These are phyloP conservation scores for Hypoxylon sp. DNA, from an alignment of 2,329 filamentous ascomycete species.

Conservation along the genomic window DNA sequence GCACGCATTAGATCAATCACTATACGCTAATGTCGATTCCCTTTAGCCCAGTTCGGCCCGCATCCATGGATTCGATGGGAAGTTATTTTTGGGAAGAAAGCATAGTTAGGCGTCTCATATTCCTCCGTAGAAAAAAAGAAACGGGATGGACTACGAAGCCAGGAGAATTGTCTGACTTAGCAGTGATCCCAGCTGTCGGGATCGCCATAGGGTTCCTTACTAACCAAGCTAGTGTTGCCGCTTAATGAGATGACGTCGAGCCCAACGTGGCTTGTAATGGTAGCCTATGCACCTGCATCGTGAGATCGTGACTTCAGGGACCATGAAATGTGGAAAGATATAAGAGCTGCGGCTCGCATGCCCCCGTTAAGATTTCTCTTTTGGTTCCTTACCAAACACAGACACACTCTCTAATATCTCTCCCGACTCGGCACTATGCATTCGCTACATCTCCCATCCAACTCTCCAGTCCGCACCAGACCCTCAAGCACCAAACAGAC, in stretches of 20 bases:
- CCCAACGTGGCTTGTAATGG: conserved; percentile 6
- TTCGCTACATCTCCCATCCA: neutral
- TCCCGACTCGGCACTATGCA: conserved; percentile 3
- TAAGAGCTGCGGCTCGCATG: conserved; percentile 19
- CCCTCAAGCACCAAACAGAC: neutral
- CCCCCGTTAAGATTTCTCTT: neutral
- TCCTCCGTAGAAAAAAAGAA: conserved; percentile 19
- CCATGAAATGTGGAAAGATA: conserved; percentile 4
- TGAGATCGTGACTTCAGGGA: neutral
- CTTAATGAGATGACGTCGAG: conserved; percentile 37
- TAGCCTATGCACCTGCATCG: conserved; percentile 2
- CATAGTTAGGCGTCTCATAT: conserved; percentile 21
- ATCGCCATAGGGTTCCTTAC: conserved; percentile 6
- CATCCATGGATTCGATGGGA: neutral
- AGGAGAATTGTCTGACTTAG: conserved; percentile 23
- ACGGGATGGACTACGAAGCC: neutral
- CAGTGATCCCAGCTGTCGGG: conserved; percentile 19
- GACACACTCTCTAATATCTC: neutral
- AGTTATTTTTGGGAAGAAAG: neutral
- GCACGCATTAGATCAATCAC: conserved; percentile 20
- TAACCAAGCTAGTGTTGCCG: conserved; percentile 7
- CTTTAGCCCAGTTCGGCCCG: neutral
- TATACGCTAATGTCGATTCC: neutral
- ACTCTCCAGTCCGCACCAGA: neutral
- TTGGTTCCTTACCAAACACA: conserved; percentile 19